A percentile compares a stretch with the other conserved stretches of the same genome.
These are phyloP conservation scores for Solanum rostratum DNA, from an alignment of 257 asterid species.

Conservation along the genomic window DNA sequence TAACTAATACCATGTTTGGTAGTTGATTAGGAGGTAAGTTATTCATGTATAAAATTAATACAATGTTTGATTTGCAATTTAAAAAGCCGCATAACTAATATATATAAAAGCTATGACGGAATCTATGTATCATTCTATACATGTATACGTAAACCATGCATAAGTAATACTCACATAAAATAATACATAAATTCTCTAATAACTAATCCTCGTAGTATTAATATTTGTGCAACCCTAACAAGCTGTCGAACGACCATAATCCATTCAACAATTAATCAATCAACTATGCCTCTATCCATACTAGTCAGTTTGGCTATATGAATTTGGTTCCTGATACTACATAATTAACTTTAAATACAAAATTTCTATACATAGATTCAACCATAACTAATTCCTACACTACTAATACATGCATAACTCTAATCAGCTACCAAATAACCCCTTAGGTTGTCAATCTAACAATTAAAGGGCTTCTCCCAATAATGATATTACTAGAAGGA, in stretches of 20 bases:
- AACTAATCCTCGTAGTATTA: neutral
- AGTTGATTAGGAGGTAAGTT: neutral
- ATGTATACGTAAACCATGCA: neutral
- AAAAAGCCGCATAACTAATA: neutral
- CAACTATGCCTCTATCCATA: neutral
- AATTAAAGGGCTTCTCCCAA: neutral
- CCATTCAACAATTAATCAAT: constrained; percentile 10
- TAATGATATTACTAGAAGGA: neutral
- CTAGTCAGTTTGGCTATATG: neutral
- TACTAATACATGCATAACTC: neutral
- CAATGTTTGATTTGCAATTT: neutral
- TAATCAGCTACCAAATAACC: neutral
- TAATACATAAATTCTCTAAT: neutral
- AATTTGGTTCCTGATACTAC: neutral
- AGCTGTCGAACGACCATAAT: constrained; percentile 32
- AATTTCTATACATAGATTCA: neutral
- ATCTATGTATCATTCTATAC: neutral
- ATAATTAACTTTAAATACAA: neutral
- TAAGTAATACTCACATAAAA: neutral
- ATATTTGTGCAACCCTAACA: neutral
- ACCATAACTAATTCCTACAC: neutral
- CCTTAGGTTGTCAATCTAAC: no score
- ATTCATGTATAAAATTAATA: neutral
- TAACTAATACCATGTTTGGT: neutral
- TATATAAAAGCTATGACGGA: neutral